A percentile compares a stretch with the other conserved stretches of the same genome.
Conservation (phyloP, 2,329 filamentous ascomycete genomes). For the Elsinoe necatrix region DNA sequence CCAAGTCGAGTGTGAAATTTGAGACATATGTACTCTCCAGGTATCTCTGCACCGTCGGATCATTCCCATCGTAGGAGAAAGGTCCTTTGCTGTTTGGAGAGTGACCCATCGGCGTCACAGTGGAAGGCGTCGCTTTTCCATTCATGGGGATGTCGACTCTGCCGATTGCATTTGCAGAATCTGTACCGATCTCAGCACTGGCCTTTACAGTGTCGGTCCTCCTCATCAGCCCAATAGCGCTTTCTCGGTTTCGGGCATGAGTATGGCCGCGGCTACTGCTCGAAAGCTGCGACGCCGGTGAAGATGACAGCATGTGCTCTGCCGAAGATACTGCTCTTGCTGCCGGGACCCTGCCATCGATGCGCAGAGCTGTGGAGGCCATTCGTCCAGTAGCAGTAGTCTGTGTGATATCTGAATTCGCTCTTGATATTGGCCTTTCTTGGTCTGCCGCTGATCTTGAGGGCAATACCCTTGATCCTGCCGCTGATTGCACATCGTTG, state of each 20-base stretch:
- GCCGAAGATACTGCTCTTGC: conserved; percentile 12
- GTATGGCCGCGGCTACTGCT: conserved; percentile 27
- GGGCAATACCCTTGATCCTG: not conserved
- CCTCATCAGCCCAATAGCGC: conserved; percentile 53
- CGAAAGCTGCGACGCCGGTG: conserved; percentile 27
- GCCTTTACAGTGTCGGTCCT: conserved; percentile 52
- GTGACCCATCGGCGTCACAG: conserved; percentile 3
- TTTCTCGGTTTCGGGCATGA: conserved; percentile 41
- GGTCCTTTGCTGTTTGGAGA: conserved; percentile 43
- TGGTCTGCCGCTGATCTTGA: not conserved
- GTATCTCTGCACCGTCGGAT: conserved; percentile 53
- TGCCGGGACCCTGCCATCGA: conserved; percentile 6
- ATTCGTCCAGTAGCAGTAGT: not conserved
- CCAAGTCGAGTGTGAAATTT: conserved; percentile 51
- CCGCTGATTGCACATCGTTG: not conserved
- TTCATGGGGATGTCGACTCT: conserved; percentile 43
- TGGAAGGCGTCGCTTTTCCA: conserved; percentile 5
- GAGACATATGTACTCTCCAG: conserved; percentile 75
- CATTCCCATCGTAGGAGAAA: conserved; percentile 79
- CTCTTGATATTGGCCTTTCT: conserved; percentile 7
- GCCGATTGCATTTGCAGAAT: conserved; percentile 55
- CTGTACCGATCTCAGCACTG: conserved; percentile 56
- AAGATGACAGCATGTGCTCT: conserved; percentile 25
- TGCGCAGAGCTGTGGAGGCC: conserved; percentile 6
- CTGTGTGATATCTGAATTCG: conserved; percentile 1